Evolutionary conservation across 192 early-diverging fungal genomes (phyloP), one percentile per base, ranked within the genome.

Genomic region (Helicostylum pulchrum): DNA sequence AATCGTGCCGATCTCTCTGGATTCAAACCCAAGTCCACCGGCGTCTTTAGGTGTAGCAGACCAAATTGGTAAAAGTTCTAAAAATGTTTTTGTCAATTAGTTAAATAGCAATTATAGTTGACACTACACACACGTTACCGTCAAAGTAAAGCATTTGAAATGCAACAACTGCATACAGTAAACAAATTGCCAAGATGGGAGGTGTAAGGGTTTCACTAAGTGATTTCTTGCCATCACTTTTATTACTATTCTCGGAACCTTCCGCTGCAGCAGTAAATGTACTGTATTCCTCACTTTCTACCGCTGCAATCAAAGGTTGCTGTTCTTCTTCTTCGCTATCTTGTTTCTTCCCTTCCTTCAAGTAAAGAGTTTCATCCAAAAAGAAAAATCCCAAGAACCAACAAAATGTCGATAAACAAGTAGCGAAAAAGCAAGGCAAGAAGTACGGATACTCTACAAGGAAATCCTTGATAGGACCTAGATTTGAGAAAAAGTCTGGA

Each of bases 391-490:
- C 87, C 15, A 85, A 45, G 0, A 87, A n/a, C 48, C 85, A 73
- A 2, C 87, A 85, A 50, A 83, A 52, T 0, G 80, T 15, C 39
- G 83, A 84, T 12, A 90, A 66, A 14, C 53, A 32, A 9, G 82
- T 78, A 7, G 80, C 81, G 15, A 86, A 63, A 12, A 85, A 56
- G 59, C 89, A 91, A 2, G 92, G 92, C 10, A 94, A 73, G 52
- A 90, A 74, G 56, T 92, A 94, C 0, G 89, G 91, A 57, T 84
- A 85, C 2, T 43, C 34, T 2, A 48, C 54, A 34, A 92, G 73
- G 30, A 91, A 76, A n/a, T 47, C 20, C 26, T 66, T 75, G 17
- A 70, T 2, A 21, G 32, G 44, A 7, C 67, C 67, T 3, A 55
- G 30, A 4, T 77, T 19, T 2, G 73, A 79, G 56, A 84, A 84